Base-by-base conservation (phyloP, 2,329 filamentous ascomycete species). In the Colletotrichum chlorophyti region DNA sequence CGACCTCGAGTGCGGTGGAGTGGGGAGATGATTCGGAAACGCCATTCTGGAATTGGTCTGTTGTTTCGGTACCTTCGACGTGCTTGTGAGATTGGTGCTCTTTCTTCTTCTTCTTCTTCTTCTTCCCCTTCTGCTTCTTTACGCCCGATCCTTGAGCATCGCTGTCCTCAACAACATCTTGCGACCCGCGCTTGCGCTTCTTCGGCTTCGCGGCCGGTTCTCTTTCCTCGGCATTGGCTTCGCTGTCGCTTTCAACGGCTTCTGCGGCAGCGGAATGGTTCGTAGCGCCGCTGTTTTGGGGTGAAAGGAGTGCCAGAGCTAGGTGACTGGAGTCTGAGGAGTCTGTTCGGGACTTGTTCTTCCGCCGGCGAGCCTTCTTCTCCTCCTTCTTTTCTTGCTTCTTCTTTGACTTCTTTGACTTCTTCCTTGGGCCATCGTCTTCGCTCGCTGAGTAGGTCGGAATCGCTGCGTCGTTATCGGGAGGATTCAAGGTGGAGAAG, bases 401-500 rank as follows among this genome's bases (percentile, higher is more conserved):
- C 46, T 48, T 35, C 27, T 58, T 52, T 7, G 10, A 19, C 34
- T 57, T 59, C 15, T 55, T 55, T 11, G 37, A 14, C 34, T 42
- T 50, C 19, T 42, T 41, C 19, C 45, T 58, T 11, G 15, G 27
- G 10, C 29, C 11, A 14, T 46, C 24, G 17, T 38, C 27, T 12
- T 37, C 23, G n/a, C 26, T 32, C 8, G 55, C 48, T 29, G n/a
- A n/a, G 21, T 43, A 37, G 11, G 35, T 15, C 6, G 50, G n/a
- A 1, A 11, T 14, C n/a, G 29, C 23, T 1, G 29, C 29, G 4
- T 48, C 42, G 5, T 48, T 42, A 3, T 42, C 42, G n/a, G n/a
- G 11, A 3, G 32, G 26, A 6, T n/a, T 26, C 26, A 57, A 45
- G 15, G 52, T 60, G 10, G 57, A 60, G 26, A 60, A 60, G n/a